Percentiles rank a stretch among this genome's conserved stretches.
Conservation (phyloP, 78 protist genomes). For the Dictyostelium intermedium region DNA sequence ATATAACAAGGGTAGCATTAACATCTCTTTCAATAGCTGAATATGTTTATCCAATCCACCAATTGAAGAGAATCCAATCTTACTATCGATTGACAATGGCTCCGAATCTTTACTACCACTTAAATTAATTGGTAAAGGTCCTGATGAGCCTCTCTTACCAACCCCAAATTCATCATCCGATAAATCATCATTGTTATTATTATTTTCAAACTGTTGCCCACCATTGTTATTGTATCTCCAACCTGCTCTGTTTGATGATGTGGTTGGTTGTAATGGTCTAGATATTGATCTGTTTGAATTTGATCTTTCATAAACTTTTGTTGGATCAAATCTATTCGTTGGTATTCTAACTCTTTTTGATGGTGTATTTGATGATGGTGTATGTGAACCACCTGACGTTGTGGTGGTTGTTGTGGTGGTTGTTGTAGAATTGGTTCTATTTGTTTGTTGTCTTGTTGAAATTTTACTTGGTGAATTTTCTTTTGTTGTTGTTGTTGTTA, state of each 20-base stretch:
- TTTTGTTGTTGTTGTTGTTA: neutral
- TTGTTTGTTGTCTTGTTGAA: neutral
- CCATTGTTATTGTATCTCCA: neutral
- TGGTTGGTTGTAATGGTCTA: neutral
- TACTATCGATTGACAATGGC: conserved; percentile 43
- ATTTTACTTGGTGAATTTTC: neutral
- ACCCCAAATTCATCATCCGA: conserved; percentile 27
- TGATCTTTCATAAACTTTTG: neutral
- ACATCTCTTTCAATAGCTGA: conserved; percentile 71
- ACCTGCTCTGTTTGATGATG: neutral
- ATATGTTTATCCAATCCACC: conserved; percentile 71
- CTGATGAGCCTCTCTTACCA: neutral
- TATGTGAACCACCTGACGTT: too few species aligned
- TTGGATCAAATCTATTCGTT: conserved; percentile 10
- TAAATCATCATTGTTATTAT: neutral
- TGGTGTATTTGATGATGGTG: neutral
- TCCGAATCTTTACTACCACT: conserved; percentile 23
- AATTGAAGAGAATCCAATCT: conserved; percentile 22
- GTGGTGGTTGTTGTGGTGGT: neutral
- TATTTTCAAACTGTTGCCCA: neutral
- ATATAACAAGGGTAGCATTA: conserved; percentile 72
- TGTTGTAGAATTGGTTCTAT: neutral
- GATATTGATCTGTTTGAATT: neutral
- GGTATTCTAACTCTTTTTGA: conserved; percentile 12
- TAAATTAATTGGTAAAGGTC: conserved; percentile 28